These are phyloP conservation scores for Pseudopithomyces chartarum DNA, from an alignment of 2,329 filamentous ascomycete genomes.

Conservation along the genomic window DNA sequence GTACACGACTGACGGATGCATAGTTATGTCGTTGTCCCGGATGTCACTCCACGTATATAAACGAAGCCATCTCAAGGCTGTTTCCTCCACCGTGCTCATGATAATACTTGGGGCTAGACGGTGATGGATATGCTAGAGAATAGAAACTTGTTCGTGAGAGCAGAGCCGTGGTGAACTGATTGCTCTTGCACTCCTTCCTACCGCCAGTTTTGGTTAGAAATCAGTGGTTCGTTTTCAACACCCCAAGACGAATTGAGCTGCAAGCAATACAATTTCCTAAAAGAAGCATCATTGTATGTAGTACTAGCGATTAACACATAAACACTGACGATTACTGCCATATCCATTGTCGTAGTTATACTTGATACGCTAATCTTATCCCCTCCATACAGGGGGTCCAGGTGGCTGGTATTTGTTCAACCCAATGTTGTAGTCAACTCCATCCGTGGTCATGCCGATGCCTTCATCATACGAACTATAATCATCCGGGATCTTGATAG, in stretches of 20 bases:
- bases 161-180: too few species aligned
- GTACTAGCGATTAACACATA: too few species aligned
- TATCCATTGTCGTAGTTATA: too few species aligned
- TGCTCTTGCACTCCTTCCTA: too few species aligned
- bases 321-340: too few species aligned
- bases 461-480: conserved; percentile 9
- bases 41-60: conserved; percentile 16
- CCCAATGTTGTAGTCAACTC: conserved; percentile 4
- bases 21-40: conserved; percentile 20
- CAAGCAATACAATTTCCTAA: too few species aligned
- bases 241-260: too few species aligned
- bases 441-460: conserved; percentile 4
- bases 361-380: background rate
- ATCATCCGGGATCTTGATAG: conserved; percentile 10
- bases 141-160: background rate
- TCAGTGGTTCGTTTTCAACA: too few species aligned
- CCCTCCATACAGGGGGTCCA: conserved; percentile 10
- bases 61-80: conserved; percentile 16
- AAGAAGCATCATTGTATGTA: too few species aligned
- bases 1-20: background rate
- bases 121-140: background rate
- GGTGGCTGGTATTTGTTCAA: conserved; percentile 10
- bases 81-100: conserved; percentile 19
- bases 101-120: background rate
- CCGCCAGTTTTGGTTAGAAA: too few species aligned